phyloP scores from a whole-genome alignment of 345 rosid species.

The Rhizophora apiculata region DNA sequence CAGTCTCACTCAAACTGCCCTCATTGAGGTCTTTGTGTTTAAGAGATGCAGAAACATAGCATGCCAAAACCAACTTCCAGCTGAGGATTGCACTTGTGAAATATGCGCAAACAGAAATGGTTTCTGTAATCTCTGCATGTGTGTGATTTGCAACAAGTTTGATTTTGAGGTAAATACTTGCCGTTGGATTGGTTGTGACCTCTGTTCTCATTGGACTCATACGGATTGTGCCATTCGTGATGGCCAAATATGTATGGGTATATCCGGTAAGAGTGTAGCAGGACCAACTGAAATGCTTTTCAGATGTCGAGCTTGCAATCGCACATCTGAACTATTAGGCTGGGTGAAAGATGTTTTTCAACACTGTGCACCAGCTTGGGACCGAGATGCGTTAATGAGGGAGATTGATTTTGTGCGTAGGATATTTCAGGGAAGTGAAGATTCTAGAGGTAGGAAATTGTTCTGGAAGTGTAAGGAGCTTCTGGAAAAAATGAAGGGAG shows the following conservation, averaged over 20 bases:
- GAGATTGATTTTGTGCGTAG: conserved; percentile 90
- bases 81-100: conserved; percentile 87
- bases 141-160: conserved; percentile 93
- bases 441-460: conserved; percentile 77
- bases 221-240: conserved; percentile 97
- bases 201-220: conserved; percentile 99
- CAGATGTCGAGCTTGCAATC: conserved; percentile 86
- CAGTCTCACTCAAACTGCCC: conserved; percentile 77
- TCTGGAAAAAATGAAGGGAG: conserved; percentile 76
- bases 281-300: conserved; percentile 86
- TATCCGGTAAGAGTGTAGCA: conserved; percentile 61
- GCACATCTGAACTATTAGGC: conserved; percentile 90
- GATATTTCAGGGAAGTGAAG: conserved; percentile 89
- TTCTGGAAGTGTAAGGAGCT: conserved; percentile 92
- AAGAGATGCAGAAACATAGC: conserved; percentile 94
- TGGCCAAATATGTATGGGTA: conserved; percentile 75
- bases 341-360: conserved; percentile 99
- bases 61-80: conserved; percentile 89
- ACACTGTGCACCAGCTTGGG: conserved; percentile 96
- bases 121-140: conserved; percentile 98
- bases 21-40: conserved; percentile 84
- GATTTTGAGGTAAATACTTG: conserved; percentile 95
- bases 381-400: conserved; percentile 71
- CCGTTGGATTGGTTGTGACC: conserved; percentile 96
- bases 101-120: conserved; percentile 80